phyloP scores from a whole-genome alignment of 306 rosid species.

The Cicer judaicum region DNA sequence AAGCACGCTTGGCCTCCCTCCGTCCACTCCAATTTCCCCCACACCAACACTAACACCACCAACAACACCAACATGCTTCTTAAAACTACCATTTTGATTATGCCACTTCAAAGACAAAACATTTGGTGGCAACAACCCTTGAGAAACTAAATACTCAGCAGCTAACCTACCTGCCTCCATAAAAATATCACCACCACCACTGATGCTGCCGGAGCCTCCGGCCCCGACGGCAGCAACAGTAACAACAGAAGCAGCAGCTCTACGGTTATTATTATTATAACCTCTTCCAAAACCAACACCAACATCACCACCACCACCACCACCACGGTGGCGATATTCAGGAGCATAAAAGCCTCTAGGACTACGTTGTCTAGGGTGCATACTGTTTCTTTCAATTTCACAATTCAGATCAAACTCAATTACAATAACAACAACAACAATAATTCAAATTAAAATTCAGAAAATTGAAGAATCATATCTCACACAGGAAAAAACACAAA shows the following conservation, averaged over 20 bases:
- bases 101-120: slow-evolving; percentile 64
- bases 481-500: neutral
- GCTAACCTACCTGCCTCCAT: slow-evolving; percentile 95
- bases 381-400: neutral
- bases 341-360: slow-evolving; percentile 48
- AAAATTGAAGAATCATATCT: neutral
- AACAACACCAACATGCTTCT: slow-evolving; percentile 49
- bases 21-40: slow-evolving; percentile 51
- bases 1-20: slow-evolving; percentile 69
- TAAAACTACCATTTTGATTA: slow-evolving; percentile 44
- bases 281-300: slow-evolving; percentile 38
- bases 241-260: slow-evolving; percentile 5
- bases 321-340: slow-evolving; percentile 49
- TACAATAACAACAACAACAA: no score
- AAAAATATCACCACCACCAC: slow-evolving; percentile 56
- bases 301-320: neutral
- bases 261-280: slow-evolving; percentile 29
- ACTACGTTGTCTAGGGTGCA: slow-evolving; percentile 54
- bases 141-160: slow-evolving; percentile 84
- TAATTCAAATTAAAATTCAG: neutral
- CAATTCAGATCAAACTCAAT: slow-evolving; percentile 20
- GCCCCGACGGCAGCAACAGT: neutral
- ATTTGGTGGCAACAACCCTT: slow-evolving; percentile 75
- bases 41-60: slow-evolving; percentile 2
- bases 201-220: neutral